Evolutionary conservation across 73 alveolate species (phyloP), one percentile per base, ranked within the genome.

Genomic region (Urostyla sp.): DNA sequence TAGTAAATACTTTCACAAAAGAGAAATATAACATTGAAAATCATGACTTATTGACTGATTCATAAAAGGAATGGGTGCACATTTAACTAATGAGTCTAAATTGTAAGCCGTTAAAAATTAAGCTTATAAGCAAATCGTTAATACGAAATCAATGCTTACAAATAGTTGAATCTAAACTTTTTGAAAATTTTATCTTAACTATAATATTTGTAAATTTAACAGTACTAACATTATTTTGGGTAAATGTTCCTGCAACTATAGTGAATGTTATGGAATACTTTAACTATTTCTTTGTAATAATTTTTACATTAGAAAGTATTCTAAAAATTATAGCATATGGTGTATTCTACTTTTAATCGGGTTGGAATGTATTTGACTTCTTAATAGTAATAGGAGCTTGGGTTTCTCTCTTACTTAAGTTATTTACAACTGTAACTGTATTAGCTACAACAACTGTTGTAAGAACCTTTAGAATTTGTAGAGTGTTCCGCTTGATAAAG

Each of bases 351-450:
- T 91, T 92, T 75, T 77, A 88, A 63, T 80, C 80, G 50, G 85
- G 89, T 4, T 96, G 98, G 98, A 94, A 96, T 69, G 59, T 86
- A 79, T 96, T 94, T 85, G 99, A 96, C 79, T 96, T 96, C 80
- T 46, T 91, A 61, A 91, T 94, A 34, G 98, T 94, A 13, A 57
- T 95, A 21, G 94, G 92, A 20, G 82, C 96, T 32, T 76, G 87
- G 46, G 75, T 85, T 15, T 92, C 91, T 11, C 45, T 95, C 23
- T 60, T 90, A 0, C 54, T 81, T 57, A 82, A 61, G 69, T 56
- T 76, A 43, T 88, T 90, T 60, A 87, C 94, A 31, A 63, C 88
- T 0, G 52, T 75, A 13, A 7, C 49, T 61, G 61, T 72, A 34
- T 66, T 56, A 7, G 55, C 72, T 15, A 49, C 86, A 16, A 82